Base-by-base conservation (phyloP, 306 rosid species). In the Sicyos edulis region DNA sequence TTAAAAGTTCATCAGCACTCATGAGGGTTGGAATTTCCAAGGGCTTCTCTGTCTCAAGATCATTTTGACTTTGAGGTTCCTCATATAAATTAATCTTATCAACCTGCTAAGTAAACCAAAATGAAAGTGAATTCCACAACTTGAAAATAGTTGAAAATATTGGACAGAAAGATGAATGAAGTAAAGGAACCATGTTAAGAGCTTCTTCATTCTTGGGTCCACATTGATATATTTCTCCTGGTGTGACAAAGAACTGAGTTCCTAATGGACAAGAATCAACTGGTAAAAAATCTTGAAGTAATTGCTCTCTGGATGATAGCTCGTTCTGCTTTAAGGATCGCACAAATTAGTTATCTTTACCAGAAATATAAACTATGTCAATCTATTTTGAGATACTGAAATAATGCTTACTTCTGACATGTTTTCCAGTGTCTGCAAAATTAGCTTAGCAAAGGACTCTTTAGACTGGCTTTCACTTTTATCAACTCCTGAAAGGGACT, bases 1-100 rank as follows among this genome's bases (percentile, higher is more conserved):
- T 83, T 78, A 91, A 79, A 75, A 88, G 83, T 75, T 91, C 85
- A 71, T 91, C 90, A 59, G 87, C 85, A 53, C 88, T 88, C 16
- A 87, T 51, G 71, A 90, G 74, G 83, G 70, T 77, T 47, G 67
- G 77, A 80, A 65, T 83, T 75, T 74, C 86, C 22, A 57, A 58
- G 54, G 71, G 72, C 26, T 60, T 59, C 64, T 73, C 80, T 61
- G 66, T 56, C 65, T 62, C 75, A 8, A 82, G 45, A 54, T 74
- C 77, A 55, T 70, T 68, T 51, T 75, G 86, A 82, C 22, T 74
- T 83, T 78, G 92, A 71, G 75, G 69, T 73, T 79, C 81, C 26
- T 37, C 69, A 52, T 79, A 52, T 72, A 81, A 79, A 52, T 49
- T 47, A 12, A 84, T 86, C 59, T 86, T 89, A 53, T 80, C 92